Conservation (phyloP, 805 yeast genomes). For the Wickerhamomyces hampshirensis region DNA sequence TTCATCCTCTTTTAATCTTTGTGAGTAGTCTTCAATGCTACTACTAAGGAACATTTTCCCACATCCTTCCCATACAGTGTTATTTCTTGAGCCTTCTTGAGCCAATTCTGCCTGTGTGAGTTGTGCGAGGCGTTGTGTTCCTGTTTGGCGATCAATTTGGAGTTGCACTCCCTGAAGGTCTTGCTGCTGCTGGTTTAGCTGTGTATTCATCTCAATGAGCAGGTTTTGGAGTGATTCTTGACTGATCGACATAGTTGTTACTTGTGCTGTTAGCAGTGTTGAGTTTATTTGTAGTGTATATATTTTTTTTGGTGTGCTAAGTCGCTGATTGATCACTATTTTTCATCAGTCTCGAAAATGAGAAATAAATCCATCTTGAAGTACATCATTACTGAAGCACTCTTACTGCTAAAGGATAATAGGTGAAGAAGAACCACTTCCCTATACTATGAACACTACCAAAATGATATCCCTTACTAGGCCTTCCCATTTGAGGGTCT, state of each 20-base stretch:
- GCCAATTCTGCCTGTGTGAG: slow-evolving; percentile 32
- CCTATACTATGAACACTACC: no score
- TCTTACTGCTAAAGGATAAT: no score
- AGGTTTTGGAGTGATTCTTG: slow-evolving; percentile 44
- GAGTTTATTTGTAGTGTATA: no score
- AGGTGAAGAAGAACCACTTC: no score
- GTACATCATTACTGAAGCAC: no score
- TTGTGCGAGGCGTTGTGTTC: slow-evolving; percentile 37
- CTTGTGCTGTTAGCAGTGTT: no score
- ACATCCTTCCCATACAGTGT: slow-evolving; percentile 75
- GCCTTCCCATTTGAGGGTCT: not conserved
- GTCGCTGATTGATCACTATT: no score
- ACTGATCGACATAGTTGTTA: slow-evolving; percentile 38
- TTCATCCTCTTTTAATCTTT: slow-evolving; percentile 47
- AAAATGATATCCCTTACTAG: no score
- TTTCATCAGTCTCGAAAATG: no score
- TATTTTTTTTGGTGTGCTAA: no score
- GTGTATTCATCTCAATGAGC: slow-evolving; percentile 62
- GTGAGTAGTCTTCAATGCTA: slow-evolving; percentile 41
- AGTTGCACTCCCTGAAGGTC: no score
- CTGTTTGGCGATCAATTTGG: slow-evolving; percentile 51
- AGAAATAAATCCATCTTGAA: no score
- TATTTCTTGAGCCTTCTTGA: slow-evolving; percentile 36
- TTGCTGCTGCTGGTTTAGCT: slow-evolving; percentile 52
- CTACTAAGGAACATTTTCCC: slow-evolving; percentile 67